Base-by-base conservation (phyloP, 1,139 yeast species). In the Pneumocystis canis region DNA sequence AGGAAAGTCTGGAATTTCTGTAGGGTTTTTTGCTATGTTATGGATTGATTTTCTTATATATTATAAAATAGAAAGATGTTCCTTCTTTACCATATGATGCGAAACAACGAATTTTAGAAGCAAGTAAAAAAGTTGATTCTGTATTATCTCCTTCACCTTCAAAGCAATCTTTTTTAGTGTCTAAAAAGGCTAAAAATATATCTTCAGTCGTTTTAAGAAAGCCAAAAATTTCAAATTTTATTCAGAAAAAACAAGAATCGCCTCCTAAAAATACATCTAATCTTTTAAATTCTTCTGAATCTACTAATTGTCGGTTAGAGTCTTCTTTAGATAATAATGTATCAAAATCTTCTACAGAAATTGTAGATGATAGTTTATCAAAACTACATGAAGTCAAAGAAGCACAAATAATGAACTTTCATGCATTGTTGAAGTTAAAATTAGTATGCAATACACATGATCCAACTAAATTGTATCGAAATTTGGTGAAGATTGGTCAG, bases 371-470 rank as follows among this genome's bases (percentile, higher is more conserved):
- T 14, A 28, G 14, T 47, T 2, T 9, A 40, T 30, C n/a, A 58
- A 18, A 35, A 62, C n/a, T 28, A 33, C 62, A 7, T 32, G 40
- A 6, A 32, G 1, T n/a, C 61, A 47, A 14, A 20, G 39, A 40
- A 28, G 7, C 59, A 16, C 16, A n/a, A 20, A 11, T 14, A 7
- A 16, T 11, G 16, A 32, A 7, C 58, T 30, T 33, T 59, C 40
- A 31, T 5, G 3, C 40, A 35, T 25, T 25, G 25, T 47, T 47
- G 63, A 86, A 84, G 69, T 77, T 92, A 63, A 80, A 82, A 64
- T 82, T 84, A 58, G 90, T 92, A 60, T 92, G 97, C 71, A 81
- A 89, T 1, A 84, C 82, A 56, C 95, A 92, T 2, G 95, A 94
- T 73, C 98, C 99, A n/a, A 82, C 84, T 41, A 78, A 78, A 63